These are phyloP conservation scores for Corynespora cassiicola DNA, from an alignment of 2,329 filamentous ascomycete species.

Conservation along the genomic window DNA sequence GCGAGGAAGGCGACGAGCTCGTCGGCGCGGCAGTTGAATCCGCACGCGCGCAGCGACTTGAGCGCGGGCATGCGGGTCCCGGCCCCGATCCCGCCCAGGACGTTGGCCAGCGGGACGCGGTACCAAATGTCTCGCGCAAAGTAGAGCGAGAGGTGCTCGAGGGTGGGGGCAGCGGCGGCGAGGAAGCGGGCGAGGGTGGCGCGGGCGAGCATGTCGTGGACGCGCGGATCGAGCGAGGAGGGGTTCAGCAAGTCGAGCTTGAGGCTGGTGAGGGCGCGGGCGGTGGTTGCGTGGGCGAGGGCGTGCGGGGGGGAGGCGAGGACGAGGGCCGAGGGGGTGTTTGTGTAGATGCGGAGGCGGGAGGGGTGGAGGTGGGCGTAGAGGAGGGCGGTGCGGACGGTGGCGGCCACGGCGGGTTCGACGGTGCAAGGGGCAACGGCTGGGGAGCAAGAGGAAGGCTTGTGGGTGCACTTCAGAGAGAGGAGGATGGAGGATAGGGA, in stretches of 20 bases:
- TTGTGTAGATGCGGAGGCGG: conserved; percentile 10
- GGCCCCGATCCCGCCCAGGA: conserved; percentile 1
- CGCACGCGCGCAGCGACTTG: conserved; percentile 7
- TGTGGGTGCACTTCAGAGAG: conserved; percentile 9
- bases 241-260: conserved; percentile 13
- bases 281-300: conserved; percentile 1
- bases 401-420: conserved; percentile 3
- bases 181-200: conserved; percentile 8
- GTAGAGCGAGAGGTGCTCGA: conserved; percentile 10
- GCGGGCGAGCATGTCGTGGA: conserved; percentile 3
- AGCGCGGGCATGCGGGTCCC: too few species aligned
- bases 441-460: too few species aligned
- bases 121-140: conserved; percentile 15
- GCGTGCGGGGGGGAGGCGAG: not conserved
- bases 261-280: conserved; percentile 3
- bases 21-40: conserved; percentile 8
- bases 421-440: conserved; percentile 4
- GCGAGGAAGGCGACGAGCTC: conserved; percentile 7
- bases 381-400: conserved; percentile 5
- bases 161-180: conserved; percentile 1
- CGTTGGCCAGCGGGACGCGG: conserved; percentile 6
- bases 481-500: conserved; percentile 7
- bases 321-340: conserved; percentile 6
- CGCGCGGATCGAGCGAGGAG: conserved; percentile 6
- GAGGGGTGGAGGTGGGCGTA: conserved; percentile 5